A percentile compares a stretch with the other conserved stretches of the same genome.
These are phyloP conservation scores for Aspergillus mulundensis DNA, from an alignment of 495 filamentous ascomycete species.

Conservation along the genomic window DNA sequence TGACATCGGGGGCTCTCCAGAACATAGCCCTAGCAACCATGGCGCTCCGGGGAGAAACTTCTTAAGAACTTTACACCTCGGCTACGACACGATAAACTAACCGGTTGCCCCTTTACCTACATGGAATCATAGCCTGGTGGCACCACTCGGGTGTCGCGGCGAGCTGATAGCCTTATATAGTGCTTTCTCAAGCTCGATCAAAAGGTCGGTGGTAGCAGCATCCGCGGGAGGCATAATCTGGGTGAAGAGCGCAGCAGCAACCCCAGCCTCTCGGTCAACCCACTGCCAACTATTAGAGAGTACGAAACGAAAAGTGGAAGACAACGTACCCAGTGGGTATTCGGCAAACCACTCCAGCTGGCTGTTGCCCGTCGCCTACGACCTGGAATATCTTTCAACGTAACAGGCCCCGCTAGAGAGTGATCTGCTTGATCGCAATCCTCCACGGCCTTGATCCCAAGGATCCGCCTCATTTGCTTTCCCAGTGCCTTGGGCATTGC, in stretches of 20 bases:
- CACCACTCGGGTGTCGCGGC: too few relatives aligned
- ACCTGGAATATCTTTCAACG: slow-evolving; percentile 14
- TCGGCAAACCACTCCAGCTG: slow-evolving; percentile 26
- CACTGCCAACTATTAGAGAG: background rate
- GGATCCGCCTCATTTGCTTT: slow-evolving; percentile 13
- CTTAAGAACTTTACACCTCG: too few relatives aligned
- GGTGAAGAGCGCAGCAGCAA: background rate
- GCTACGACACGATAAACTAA: too few relatives aligned
- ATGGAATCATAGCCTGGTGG: too few relatives aligned
- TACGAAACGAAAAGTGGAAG: background rate
- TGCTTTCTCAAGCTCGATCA: too few relatives aligned
- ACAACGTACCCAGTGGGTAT: slow-evolving; percentile 22
- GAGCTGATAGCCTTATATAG: too few relatives aligned
- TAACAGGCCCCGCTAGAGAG: slow-evolving; percentile 13
- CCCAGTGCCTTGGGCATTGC: slow-evolving; percentile 12
- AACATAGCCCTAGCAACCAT: too few relatives aligned
- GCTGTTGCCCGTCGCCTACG: slow-evolving; percentile 18
- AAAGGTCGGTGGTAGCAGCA: too few relatives aligned
- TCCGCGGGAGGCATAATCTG: background rate
- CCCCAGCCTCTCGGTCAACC: background rate
- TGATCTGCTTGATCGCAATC: slow-evolving; percentile 14
- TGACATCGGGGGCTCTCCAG: too few relatives aligned
- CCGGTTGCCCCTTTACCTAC: too few relatives aligned
- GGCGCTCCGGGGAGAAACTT: too few relatives aligned
- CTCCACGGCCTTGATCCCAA: slow-evolving; percentile 9